phyloP scores from a whole-genome alignment of 495 filamentous ascomycete species.

The Hamigera avellanea region DNA sequence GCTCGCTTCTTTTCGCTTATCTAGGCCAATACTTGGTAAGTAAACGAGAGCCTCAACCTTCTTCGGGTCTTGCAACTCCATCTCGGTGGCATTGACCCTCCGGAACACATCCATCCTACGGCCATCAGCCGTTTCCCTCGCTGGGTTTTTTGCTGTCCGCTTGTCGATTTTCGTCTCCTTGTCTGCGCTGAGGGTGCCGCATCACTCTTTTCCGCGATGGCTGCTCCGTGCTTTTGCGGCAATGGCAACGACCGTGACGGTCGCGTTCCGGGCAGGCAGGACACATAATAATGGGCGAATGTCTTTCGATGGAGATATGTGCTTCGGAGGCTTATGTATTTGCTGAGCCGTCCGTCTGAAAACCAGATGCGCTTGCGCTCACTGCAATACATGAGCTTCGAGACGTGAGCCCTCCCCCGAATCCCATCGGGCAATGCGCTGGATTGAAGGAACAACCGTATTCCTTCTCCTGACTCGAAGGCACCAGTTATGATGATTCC shows the following conservation, averaged over 20 bases:
- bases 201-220: constrained; percentile 3
- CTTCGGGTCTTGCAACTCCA: too few relatives aligned
- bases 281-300: background rate
- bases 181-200: background rate
- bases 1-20: constrained; percentile 20
- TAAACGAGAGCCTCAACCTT: constrained; percentile 13
- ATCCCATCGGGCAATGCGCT: too few relatives aligned
- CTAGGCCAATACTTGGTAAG: constrained; percentile 16
- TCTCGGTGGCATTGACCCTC: too few relatives aligned
- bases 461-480: too few relatives aligned
- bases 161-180: constrained; percentile 1
- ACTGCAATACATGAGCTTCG: background rate
- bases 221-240: constrained; percentile 1
- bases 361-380: background rate
- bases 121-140: too few relatives aligned
- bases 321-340: background rate
- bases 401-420: background rate
- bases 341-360: background rate
- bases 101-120: too few relatives aligned
- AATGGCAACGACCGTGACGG: constrained; percentile 6
- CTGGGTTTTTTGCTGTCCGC: too few relatives aligned
- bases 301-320: background rate
- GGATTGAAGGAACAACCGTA: too few relatives aligned
- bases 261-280: constrained; percentile 6
- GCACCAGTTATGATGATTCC: too few relatives aligned